Base-by-base conservation (phyloP, 179 eudicot species). In the Silene noctiflora region DNA sequence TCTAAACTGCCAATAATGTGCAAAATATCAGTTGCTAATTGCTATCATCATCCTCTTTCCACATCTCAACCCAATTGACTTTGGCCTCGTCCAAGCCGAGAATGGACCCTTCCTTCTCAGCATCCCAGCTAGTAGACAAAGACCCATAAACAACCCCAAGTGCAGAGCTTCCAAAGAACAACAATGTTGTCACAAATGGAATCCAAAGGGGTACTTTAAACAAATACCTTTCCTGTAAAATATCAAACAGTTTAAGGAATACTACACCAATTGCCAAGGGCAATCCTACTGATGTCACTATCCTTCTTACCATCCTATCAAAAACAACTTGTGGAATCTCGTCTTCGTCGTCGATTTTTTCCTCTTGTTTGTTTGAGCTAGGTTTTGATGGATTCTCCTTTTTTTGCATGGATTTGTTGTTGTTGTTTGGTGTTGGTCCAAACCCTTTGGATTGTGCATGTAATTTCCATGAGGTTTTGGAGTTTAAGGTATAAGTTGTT, bases 121-220 rank as follows among this genome's bases (percentile, higher is more conserved):
- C 67, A 71, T 94, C 90, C 97, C 87, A 90, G 48, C 96, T 94
- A 6, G 98, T 85, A 6, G 98, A 94, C 51, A 94, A 75, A 24
- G 94, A 84, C 1, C 98, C 94, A 77, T 85, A 88, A 67, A 89
- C 92, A 78, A 89, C 80, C 58, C 98, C 98, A 70, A 94, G 87
- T 3, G 91, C 77, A 20, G 98, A 92, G 21, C 88, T 77, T 20
- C 98, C 98, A 74, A 94, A 92, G 3, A 89, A 84, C 39, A 94
- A 4, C 22, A 94, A 90, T 27, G 81, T 82, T 0, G 94, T 85
- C 71, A 88, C 39, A 63, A 88, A 86, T 13, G 90, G 82, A 48
- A 90, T 61, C 94, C 98, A 94, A 53, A 68, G 59, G 0, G 97
- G 97, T 48, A 88, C 88, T 24, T 91, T 84, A 88, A 82, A 81